Evolutionary conservation across 129 eudicot species (phyloP).

Genomic region (Erigeron canadensis): DNA sequence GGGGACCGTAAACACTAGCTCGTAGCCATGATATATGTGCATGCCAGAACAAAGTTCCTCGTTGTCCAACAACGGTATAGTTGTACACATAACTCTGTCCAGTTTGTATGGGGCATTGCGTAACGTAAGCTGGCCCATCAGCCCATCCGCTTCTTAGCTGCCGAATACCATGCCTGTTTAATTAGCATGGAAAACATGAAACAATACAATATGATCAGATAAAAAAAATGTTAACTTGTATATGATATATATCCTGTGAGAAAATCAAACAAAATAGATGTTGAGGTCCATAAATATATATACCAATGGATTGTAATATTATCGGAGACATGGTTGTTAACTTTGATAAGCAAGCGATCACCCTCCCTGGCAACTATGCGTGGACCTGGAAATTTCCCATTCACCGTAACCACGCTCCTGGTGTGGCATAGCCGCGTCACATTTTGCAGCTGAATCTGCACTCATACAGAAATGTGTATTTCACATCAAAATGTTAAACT

Average conservation of each 20-base stretch:
- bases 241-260: no score
- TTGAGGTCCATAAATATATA: no score
- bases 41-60: slow-evolving; percentile 36
- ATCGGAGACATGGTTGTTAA: slow-evolving; percentile 33
- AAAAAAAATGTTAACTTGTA: no score
- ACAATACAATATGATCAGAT: neutral
- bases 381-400: slow-evolving; percentile 36
- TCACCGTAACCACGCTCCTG: slow-evolving; percentile 30
- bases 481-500: neutral
- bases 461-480: neutral
- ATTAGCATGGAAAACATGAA: neutral
- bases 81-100: slow-evolving; percentile 63
- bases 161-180: slow-evolving; percentile 52
- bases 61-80: slow-evolving; percentile 51
- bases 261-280: no score
- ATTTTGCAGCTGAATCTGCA: slow-evolving; percentile 2
- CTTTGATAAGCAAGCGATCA: slow-evolving; percentile 25
- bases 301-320: slow-evolving; percentile 46
- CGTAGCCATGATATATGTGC: slow-evolving; percentile 54
- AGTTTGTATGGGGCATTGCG: slow-evolving; percentile 64
- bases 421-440: slow-evolving; percentile 41
- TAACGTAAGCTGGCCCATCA: slow-evolving; percentile 50
- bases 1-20: slow-evolving; percentile 56
- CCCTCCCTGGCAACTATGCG: slow-evolving; percentile 6
- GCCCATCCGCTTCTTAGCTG: slow-evolving; percentile 45